phyloP scores from a whole-genome alignment of 495 filamentous ascomycete genomes.

The Trichoderma erinaceum region DNA sequence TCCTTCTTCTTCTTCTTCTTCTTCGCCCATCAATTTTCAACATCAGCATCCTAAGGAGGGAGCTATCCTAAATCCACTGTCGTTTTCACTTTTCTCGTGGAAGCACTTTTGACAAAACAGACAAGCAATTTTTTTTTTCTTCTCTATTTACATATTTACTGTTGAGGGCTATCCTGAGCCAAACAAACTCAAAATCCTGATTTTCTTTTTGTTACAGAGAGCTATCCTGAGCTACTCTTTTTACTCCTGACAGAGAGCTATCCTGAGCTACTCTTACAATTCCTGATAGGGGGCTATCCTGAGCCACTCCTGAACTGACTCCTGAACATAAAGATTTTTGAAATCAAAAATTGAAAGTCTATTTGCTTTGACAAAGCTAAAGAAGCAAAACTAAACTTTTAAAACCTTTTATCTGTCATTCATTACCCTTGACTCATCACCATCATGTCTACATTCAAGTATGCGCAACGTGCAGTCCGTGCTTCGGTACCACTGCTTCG shows the following conservation, averaged over 20 bases:
- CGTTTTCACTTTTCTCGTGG: neutral
- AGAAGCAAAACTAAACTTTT: neutral
- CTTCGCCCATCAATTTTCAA: neutral
- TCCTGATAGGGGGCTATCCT: conserved; percentile 14
- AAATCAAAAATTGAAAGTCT: conserved; percentile 6
- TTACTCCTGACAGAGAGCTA: conserved; percentile 9
- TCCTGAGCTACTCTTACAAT: conserved; percentile 15
- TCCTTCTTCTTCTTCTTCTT: neutral
- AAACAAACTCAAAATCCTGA: conserved; percentile 1
- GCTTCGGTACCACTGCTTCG: conserved; percentile 11
- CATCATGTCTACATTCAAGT: conserved; percentile 12
- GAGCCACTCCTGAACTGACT: conserved; percentile 14
- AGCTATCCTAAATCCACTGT: neutral
- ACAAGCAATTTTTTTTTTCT: neutral
- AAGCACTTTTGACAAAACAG: neutral
- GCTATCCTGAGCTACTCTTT: conserved; percentile 15
- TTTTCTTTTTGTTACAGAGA: conserved; percentile 8
- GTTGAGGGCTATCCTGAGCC: conserved; percentile 21
- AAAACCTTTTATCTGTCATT: neutral
- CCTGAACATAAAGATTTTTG: neutral
- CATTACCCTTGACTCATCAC: neutral
- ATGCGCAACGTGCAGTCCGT: neutral
- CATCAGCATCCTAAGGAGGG: neutral
- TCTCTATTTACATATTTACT: neutral
- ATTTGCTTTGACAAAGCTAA: neutral